phyloP scores from a whole-genome alignment of 2,329 filamentous ascomycete genomes.

The Pyrenophora tritici-repentis region DNA sequence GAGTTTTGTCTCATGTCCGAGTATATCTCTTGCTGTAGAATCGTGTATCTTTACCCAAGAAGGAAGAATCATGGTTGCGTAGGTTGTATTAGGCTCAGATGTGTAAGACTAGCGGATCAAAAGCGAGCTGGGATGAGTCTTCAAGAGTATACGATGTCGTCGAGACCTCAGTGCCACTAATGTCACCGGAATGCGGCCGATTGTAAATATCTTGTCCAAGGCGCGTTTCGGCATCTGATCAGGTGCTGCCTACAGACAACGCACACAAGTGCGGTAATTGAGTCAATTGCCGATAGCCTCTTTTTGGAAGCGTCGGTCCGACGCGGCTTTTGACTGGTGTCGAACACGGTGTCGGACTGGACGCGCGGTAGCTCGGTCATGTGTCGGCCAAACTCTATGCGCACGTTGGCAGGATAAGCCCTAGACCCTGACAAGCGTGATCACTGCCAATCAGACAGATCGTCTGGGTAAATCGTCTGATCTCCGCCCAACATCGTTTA shows the following conservation, averaged over 20 bases:
- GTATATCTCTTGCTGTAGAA: constrained; percentile 10
- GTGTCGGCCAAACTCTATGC: not conserved
- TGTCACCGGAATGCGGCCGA: not conserved
- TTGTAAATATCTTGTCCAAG: not conserved
- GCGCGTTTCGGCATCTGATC: not conserved
- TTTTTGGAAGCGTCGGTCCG: not conserved
- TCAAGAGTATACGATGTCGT: not conserved
- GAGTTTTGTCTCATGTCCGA: constrained; percentile 13
- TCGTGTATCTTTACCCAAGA: constrained; percentile 12
- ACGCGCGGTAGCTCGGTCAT: constrained; percentile 1
- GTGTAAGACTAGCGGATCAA: not conserved
- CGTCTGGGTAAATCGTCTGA: not conserved
- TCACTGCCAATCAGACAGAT: not conserved
- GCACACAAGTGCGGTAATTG: not conserved
- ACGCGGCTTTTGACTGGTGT: not conserved
- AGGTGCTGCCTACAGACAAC: not conserved
- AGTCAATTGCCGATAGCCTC: not conserved
- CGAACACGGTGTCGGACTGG: not conserved
- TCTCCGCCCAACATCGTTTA: not conserved
- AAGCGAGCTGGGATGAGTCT: not conserved
- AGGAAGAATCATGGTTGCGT: constrained; percentile 1
- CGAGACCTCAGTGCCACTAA: not conserved
- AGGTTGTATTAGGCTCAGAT: not conserved
- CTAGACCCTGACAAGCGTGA: not conserved
- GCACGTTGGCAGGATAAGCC: not conserved